Percentiles rank a stretch among this genome's conserved stretches.
Conservation (phyloP, 2,329 filamentous ascomycete genomes). For the Sporothrix pseudoabietina region DNA sequence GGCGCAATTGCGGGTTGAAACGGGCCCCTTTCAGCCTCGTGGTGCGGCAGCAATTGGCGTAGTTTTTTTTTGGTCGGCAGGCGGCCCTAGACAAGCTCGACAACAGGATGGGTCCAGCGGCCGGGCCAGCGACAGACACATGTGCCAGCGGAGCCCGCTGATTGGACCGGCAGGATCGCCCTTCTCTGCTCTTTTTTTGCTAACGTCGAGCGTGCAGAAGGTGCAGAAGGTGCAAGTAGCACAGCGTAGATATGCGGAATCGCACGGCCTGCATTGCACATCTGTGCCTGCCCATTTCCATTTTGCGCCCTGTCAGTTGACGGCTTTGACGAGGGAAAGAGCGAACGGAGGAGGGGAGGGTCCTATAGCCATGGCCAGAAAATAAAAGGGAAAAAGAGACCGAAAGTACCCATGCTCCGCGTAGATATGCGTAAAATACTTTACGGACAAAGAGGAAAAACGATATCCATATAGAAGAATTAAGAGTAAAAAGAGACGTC, state of each 20-base stretch:
- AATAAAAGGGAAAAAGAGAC: background rate
- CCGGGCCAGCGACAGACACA: slow-evolving; percentile 22
- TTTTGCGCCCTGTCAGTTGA: background rate
- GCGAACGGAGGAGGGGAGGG: background rate
- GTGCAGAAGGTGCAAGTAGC: background rate
- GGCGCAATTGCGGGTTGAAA: slow-evolving; percentile 22
- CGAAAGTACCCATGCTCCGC: background rate
- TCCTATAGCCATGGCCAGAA: background rate
- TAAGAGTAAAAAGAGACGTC: background rate
- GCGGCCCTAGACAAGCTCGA: background rate
- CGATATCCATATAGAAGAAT: background rate
- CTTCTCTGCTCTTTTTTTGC: background rate
- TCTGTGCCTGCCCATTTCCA: background rate
- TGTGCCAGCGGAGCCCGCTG: slow-evolving; percentile 26
- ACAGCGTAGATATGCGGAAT: slow-evolving; percentile 5
- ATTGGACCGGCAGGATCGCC: slow-evolving; percentile 26
- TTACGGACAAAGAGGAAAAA: slow-evolving; percentile 17
- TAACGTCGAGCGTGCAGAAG: background rate
- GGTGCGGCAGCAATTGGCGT: slow-evolving; percentile 18
- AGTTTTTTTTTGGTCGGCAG: background rate
- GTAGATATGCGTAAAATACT: background rate
- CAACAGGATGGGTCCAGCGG: background rate
- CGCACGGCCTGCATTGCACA: background rate
- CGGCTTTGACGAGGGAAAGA: background rate
- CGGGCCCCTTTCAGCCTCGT: slow-evolving; percentile 28